These are phyloP conservation scores for Deuterostichococcus epilithicus DNA, from an alignment of 139 green algal genomes.

Conservation along the genomic window DNA sequence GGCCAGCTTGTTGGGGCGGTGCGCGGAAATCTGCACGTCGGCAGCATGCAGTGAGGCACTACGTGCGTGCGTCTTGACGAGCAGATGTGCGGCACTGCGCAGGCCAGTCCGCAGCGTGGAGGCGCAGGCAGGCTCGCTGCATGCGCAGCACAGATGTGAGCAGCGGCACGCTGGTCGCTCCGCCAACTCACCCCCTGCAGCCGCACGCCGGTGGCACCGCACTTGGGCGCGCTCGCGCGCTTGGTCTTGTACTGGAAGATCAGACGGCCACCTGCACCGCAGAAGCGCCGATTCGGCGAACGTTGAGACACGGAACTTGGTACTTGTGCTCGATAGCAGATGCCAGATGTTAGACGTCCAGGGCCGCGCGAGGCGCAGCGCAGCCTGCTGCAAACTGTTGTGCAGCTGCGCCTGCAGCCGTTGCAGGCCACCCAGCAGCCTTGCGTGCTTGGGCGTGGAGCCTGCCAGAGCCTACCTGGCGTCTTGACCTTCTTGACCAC, in stretches of 20 bases:
- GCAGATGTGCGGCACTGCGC: too few relatives aligned
- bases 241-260: constrained; percentile 92
- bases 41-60: neutral
- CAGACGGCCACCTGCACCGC: constrained; percentile 77
- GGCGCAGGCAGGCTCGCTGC: too few relatives aligned
- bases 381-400: too few relatives aligned
- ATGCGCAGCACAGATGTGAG: neutral
- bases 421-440: neutral
- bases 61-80: neutral
- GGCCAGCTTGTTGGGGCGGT: constrained; percentile 57
- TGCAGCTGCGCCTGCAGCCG: neutral
- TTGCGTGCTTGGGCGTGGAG: too few relatives aligned
- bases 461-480: constrained; percentile 81
- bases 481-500: constrained; percentile 85
- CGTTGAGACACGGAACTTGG: neutral
- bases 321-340: too few relatives aligned
- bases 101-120: too few relatives aligned
- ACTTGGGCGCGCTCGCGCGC: constrained; percentile 71
- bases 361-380: too few relatives aligned
- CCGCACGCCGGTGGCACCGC: constrained; percentile 67
- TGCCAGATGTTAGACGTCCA: too few relatives aligned
- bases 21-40: constrained; percentile 45
- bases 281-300: neutral
- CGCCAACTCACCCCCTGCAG: constrained; percentile 71
- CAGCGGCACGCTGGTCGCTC: neutral